phyloP scores from a whole-genome alignment of 2,329 filamentous ascomycete genomes.

The Neospermospora avenae region DNA sequence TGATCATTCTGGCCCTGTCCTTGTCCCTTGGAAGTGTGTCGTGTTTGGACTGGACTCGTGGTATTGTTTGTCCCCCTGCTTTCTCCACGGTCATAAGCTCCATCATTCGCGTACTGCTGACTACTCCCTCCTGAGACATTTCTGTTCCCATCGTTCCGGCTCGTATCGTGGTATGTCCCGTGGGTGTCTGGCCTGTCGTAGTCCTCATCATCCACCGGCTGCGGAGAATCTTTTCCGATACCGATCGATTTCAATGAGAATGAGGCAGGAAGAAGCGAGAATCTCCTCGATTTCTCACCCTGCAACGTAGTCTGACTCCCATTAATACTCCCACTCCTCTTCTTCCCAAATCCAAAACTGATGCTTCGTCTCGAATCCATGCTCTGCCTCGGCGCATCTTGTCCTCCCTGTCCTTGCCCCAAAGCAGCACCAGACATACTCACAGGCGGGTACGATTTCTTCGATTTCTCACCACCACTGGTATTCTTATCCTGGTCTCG shows the following conservation, averaged over 20 bases:
- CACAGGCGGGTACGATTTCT: constrained; percentile 75
- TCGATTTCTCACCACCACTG: constrained; percentile 64
- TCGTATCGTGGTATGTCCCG: constrained; percentile 24
- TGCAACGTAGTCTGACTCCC: constrained; percentile 49
- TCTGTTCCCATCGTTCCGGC: constrained; percentile 17
- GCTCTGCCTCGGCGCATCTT: constrained; percentile 49
- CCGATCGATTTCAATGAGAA: constrained; percentile 65
- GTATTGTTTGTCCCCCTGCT: constrained; percentile 37
- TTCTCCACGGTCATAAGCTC: constrained; percentile 30
- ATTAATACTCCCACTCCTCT: constrained; percentile 63
- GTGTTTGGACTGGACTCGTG: constrained; percentile 41
- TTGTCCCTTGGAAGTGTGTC: constrained; percentile 40
- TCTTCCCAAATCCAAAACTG: constrained; percentile 66
- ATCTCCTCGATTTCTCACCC: constrained; percentile 59
- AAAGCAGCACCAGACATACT: constrained; percentile 77
- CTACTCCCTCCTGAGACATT: constrained; percentile 27
- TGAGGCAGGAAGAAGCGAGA: constrained; percentile 65
- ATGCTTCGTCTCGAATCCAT: constrained; percentile 74
- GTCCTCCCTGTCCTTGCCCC: constrained; percentile 31
- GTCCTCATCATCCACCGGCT: constrained; percentile 26
- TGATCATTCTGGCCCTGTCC: constrained; percentile 29
- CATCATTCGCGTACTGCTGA: constrained; percentile 24
- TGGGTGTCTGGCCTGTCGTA: constrained; percentile 27
- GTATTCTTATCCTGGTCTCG: constrained; percentile 49
- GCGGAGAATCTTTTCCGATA: constrained; percentile 48